phyloP scores from a whole-genome alignment of 768 basidiomycete genomes.

The Suillus weaverae region DNA sequence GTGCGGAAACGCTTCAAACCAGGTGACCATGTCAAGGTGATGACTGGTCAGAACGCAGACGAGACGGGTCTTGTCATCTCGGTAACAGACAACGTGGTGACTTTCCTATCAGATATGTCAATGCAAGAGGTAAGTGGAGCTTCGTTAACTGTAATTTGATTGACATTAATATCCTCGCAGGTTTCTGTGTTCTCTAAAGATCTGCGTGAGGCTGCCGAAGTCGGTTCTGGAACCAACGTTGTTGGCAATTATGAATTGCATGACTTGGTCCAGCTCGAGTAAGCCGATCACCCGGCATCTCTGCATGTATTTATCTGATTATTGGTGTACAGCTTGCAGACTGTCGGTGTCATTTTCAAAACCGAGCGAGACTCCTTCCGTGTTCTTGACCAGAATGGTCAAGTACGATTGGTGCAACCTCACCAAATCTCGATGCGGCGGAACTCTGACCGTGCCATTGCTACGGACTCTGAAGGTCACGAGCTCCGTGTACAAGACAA shows the following conservation, averaged over 20 bases:
- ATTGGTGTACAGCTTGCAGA: conserved; percentile 63
- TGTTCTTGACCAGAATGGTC: conserved; percentile 91
- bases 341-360: conserved; percentile 96
- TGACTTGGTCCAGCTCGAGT: conserved; percentile 97
- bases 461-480: conserved; percentile 85
- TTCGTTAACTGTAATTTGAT: neutral
- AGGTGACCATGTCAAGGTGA: conserved; percentile 98
- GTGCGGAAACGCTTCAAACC: conserved; percentile 95
- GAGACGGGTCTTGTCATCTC: conserved; percentile 96
- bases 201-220: conserved; percentile 94
- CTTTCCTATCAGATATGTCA: conserved; percentile 96
- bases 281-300: conserved; percentile 32
- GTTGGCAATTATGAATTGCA: conserved; percentile 95
- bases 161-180: conserved; percentile 38
- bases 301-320: conserved; percentile 15
- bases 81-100: conserved; percentile 86
- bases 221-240: conserved; percentile 86
- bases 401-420: conserved; percentile 85
- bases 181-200: conserved; percentile 98
- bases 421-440: conserved; percentile 93
- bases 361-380: conserved; percentile 96
- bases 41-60: conserved; percentile 91
- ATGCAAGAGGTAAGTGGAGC: conserved; percentile 76
- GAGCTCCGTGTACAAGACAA: conserved; percentile 87
- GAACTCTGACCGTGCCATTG: conserved; percentile 79